A percentile compares a stretch with the other conserved stretches of the same genome.
These are phyloP conservation scores for Fusarium compactum DNA, from an alignment of 2,329 filamentous ascomycete genomes.

Conservation along the genomic window DNA sequence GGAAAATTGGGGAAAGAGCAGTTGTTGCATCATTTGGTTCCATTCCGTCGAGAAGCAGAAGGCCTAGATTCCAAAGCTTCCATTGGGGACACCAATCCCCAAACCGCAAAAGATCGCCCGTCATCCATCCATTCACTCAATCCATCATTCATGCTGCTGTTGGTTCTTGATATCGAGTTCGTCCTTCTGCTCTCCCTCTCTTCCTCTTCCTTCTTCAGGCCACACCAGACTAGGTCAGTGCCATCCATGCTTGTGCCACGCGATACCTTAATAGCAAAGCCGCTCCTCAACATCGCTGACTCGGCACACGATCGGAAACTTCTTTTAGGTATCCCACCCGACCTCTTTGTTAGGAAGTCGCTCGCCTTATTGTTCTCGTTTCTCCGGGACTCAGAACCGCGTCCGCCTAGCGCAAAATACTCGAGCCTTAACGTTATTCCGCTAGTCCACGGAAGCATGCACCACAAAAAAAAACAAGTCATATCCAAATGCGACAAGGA, in stretches of 20 bases:
- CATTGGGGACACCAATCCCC: constrained; percentile 31
- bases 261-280: constrained; percentile 32
- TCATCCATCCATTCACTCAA: background rate
- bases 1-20: constrained; percentile 26
- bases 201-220: background rate
- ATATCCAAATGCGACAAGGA: constrained; percentile 10
- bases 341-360: constrained; percentile 17
- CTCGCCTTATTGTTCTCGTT: constrained; percentile 26
- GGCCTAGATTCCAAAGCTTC: constrained; percentile 41
- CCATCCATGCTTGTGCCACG: constrained; percentile 42
- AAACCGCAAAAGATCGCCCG: constrained; percentile 35
- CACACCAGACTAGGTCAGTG: constrained; percentile 33
- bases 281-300: constrained; percentile 2
- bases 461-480: constrained; percentile 10
- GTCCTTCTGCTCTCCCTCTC: background rate
- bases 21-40: constrained; percentile 45
- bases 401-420: constrained; percentile 35
- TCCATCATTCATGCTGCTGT: background rate
- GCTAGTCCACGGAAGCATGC: constrained; percentile 24
- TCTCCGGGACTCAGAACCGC: constrained; percentile 33
- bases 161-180: background rate
- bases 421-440: constrained; percentile 7
- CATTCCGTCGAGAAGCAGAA: constrained; percentile 32
- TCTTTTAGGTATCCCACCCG: constrained; percentile 25
- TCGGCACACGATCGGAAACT: constrained; percentile 10